phyloP scores from a whole-genome alignment of 2,329 filamentous ascomycete species.

The Cytospora chrysosperma region DNA sequence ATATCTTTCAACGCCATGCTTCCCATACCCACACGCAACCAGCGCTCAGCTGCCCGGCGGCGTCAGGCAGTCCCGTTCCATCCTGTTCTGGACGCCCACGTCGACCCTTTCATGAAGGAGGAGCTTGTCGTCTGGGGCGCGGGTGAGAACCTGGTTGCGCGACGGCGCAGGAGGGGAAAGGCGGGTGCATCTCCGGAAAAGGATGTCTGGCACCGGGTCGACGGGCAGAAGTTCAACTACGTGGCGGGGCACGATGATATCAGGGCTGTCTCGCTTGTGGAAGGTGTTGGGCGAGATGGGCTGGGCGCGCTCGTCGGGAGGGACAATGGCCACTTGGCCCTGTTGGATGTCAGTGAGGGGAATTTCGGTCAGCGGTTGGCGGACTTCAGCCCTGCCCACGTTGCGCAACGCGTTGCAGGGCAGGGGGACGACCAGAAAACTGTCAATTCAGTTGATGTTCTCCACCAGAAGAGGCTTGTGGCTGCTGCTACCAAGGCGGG shows the following conservation, averaged over 20 bases:
- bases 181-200: slow-evolving; percentile 21
- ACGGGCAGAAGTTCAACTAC: slow-evolving; percentile 42
- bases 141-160: slow-evolving; percentile 50
- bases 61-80: slow-evolving; percentile 43
- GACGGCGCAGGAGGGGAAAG: slow-evolving; percentile 35
- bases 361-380: slow-evolving; percentile 35
- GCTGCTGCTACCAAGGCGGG: slow-evolving; percentile 37
- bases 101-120: slow-evolving; percentile 36
- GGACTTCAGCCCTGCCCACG: slow-evolving; percentile 29
- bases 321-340: slow-evolving; percentile 48
- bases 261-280: slow-evolving; percentile 46
- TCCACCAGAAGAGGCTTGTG: slow-evolving; percentile 29
- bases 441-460: slow-evolving; percentile 39
- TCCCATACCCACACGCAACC: slow-evolving; percentile 27
- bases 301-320: slow-evolving; percentile 46
- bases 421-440: slow-evolving; percentile 28
- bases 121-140: slow-evolving; percentile 52
- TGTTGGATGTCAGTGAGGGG: slow-evolving; percentile 41
- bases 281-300: slow-evolving; percentile 30
- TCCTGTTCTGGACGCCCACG: slow-evolving; percentile 47
- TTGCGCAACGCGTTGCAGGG: slow-evolving; percentile 8
- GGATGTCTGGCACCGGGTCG: slow-evolving; percentile 37
- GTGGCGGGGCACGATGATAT: slow-evolving; percentile 49
- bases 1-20: slow-evolving; percentile 39
- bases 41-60: slow-evolving; percentile 9